phyloP scores from a whole-genome alignment of 345 rosid species.

The Corchorus olitorius region DNA sequence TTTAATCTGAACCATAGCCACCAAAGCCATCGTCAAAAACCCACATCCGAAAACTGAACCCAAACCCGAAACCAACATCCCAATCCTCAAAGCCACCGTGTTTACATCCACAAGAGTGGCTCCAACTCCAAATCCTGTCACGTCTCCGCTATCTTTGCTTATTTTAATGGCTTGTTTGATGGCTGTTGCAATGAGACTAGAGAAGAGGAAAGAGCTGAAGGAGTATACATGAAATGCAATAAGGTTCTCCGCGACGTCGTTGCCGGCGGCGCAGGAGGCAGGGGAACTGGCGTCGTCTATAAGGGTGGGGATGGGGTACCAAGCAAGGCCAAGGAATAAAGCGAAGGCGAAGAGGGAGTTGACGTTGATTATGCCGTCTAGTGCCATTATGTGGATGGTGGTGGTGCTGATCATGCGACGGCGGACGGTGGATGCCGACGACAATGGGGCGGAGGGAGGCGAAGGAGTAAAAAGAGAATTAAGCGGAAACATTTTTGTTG shows the following conservation, averaged over 20 bases:
- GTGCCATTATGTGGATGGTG: constrained; percentile 66
- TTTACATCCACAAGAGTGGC: constrained; percentile 49
- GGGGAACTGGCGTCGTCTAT: constrained; percentile 20
- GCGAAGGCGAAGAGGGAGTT: constrained; percentile 84
- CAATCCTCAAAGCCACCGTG: constrained; percentile 44
- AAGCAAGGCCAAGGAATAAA: constrained; percentile 76
- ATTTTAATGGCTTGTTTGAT: constrained; percentile 64
- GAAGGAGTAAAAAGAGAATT: background rate
- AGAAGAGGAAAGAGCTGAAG: constrained; percentile 77
- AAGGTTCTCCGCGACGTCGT: constrained; percentile 46
- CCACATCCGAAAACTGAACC: constrained; percentile 85
- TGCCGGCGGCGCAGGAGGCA: constrained; percentile 38
- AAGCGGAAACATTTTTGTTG: background rate
- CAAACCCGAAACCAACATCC: constrained; percentile 55
- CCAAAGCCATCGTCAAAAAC: constrained; percentile 73
- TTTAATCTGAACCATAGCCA: constrained; percentile 76
- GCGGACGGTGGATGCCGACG: constrained; percentile 25
- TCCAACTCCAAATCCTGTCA: constrained; percentile 19
- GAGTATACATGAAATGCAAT: constrained; percentile 79
- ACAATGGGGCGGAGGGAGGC: background rate
- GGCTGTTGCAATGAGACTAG: constrained; percentile 78
- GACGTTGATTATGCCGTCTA: constrained; percentile 81
- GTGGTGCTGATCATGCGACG: constrained; percentile 37
- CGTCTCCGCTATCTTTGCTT: constrained; percentile 21
- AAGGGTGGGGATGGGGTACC: constrained; percentile 38